phyloP scores from a whole-genome alignment of 768 basidiomycete species.

The Rhizopogon rudus region DNA sequence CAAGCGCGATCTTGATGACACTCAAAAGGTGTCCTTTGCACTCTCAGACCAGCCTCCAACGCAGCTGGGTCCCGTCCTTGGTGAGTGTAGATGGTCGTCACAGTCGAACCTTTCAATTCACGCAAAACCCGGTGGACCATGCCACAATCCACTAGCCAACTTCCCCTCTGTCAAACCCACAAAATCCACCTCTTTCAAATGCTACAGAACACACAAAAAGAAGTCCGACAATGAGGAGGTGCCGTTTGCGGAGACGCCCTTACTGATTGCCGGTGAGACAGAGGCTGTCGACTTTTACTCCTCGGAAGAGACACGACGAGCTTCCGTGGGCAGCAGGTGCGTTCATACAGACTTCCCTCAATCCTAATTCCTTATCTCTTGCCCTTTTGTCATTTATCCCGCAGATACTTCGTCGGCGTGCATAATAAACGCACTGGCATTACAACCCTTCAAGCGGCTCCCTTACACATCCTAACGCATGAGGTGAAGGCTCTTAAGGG shows the following conservation, averaged over 20 bases:
- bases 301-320: slow-evolving; percentile 45
- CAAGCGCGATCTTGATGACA: slow-evolving; percentile 38
- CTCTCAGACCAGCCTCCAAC: slow-evolving; percentile 29
- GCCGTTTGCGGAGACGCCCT: slow-evolving; percentile 26
- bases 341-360: slow-evolving; percentile 18
- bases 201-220: slow-evolving; percentile 45
- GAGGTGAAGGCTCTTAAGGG: slow-evolving; percentile 84
- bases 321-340: slow-evolving; percentile 65
- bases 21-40: slow-evolving; percentile 31
- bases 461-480: slow-evolving; percentile 66
- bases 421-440: slow-evolving; percentile 72
- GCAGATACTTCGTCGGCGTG: slow-evolving; percentile 79
- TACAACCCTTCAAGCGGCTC: slow-evolving; percentile 63
- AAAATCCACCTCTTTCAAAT: slow-evolving; percentile 52
- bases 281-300: slow-evolving; percentile 78
- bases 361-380: neutral
- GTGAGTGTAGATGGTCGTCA: slow-evolving; percentile 35
- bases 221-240: slow-evolving; percentile 17
- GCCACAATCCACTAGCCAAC: slow-evolving; percentile 34
- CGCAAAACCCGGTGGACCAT: slow-evolving; percentile 6
- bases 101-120: slow-evolving; percentile 6
- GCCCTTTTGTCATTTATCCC: neutral
- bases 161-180: slow-evolving; percentile 66
- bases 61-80: slow-evolving; percentile 47
- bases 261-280: slow-evolving; percentile 78